Conservation (phyloP, 768 basidiomycete genomes). For the Suillus paluster region DNA sequence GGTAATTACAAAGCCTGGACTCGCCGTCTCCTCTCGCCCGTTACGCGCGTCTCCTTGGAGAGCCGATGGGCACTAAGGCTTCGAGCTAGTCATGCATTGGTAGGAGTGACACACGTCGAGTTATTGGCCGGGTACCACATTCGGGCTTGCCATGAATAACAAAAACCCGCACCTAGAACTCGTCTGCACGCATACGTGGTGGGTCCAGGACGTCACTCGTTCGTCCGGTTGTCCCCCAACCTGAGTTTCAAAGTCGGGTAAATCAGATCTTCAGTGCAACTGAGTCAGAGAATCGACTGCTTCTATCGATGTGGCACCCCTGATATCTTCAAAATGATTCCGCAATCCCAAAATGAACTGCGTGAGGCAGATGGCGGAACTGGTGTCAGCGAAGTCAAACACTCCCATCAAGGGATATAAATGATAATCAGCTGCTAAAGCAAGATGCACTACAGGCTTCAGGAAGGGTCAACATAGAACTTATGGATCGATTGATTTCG, state of each 20-base stretch:
- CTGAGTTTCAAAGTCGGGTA: background rate
- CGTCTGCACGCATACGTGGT: background rate
- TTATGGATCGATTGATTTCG: background rate
- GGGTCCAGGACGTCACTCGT: conserved; percentile 1
- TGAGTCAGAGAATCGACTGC: background rate
- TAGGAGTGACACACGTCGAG: too few relatives aligned
- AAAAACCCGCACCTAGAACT: background rate
- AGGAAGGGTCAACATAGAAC: background rate
- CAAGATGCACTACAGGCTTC: background rate
- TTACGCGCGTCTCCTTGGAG: too few relatives aligned
- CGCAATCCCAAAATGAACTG: conserved; percentile 5
- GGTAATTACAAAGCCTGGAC: background rate
- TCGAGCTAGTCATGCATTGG: background rate
- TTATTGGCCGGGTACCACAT: background rate
- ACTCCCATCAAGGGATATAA: background rate
- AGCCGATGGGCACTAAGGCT: background rate
- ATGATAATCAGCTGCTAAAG: background rate
- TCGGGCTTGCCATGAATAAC: background rate
- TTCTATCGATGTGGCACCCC: background rate
- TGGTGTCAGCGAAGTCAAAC: background rate
- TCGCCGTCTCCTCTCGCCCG: background rate
- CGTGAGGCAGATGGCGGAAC: background rate
- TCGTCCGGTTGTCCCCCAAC: background rate
- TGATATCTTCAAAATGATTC: background rate
- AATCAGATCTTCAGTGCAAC: background rate